Base-by-base conservation (phyloP, 2,329 filamentous ascomycete genomes). In the Hirsutella minnesotensis region DNA sequence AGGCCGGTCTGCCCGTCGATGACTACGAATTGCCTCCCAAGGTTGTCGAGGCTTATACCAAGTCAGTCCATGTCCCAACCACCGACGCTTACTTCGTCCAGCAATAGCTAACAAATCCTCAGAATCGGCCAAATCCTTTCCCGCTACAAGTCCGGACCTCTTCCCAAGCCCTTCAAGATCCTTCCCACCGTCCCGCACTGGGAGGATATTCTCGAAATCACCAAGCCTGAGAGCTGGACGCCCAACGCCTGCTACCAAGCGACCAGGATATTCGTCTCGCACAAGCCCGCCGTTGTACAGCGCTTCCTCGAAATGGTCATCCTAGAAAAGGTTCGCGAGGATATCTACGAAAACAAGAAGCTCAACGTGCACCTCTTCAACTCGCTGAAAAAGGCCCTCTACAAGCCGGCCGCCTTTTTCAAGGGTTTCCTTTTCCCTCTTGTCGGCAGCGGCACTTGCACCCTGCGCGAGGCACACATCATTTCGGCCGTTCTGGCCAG, bases 151-250 rank as follows among this genome's bases (percentile, higher is more conserved):
- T 90, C 85, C 13, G 92, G 92, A n/a, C 90, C 90, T 51, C 74
- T 98, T 27, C 92, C 92, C 18, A 98, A 98, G 64, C 90, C 90
- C 1, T 94, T 98, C 73, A 96, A 96, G 65, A 88, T 96, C 50
- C 75, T 98, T 9, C 92, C 92, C 3, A 89, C 88, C 1, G 78
- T 96, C 13, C 88, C 88, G 8, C 63, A 92, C 55, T 96, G 89
- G 88, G 86, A 92, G 58, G 84, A 87, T 18, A 84, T 95, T 31
- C 77, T 95, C 52, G 73, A 81, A 49, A 77, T 94, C 43, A 94
- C 88, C n/a, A 75, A 80, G 24, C 89, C 90, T 4, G 83, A 92
- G 38, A 64, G 60, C 43, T 76, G 72, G 72, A 86, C 86, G 1
- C 70, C 86, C 18, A 88, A 94, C 56, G 61, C 87, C 38, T 78